A percentile compares a stretch with the other conserved stretches of the same genome.
These are phyloP conservation scores for Cryptococcus neoformans DNA, from an alignment of 1,284 basidiomycete species.

Conservation along the genomic window DNA sequence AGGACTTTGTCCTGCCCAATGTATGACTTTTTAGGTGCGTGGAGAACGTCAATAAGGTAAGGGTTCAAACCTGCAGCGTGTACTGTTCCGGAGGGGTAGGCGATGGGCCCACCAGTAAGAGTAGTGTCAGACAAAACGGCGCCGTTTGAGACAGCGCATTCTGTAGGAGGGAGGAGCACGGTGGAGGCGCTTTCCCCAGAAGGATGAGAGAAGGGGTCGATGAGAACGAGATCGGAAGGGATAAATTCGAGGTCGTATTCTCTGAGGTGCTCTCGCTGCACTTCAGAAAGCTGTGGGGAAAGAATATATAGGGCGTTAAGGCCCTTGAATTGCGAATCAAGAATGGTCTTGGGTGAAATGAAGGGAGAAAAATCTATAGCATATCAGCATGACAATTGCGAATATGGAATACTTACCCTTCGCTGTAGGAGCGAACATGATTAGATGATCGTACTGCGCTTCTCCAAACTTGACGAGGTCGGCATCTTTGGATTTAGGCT, in stretches of 20 bases:
- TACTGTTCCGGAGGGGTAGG: constrained; percentile 65
- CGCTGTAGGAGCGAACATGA: constrained; percentile 74
- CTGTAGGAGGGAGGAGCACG: constrained; percentile 66
- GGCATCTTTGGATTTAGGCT: constrained; percentile 66
- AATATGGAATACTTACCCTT: constrained; percentile 59
- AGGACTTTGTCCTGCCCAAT: constrained; percentile 65
- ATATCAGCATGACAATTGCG: not conserved
- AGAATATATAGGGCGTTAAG: constrained; percentile 84
- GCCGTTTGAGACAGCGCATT: constrained; percentile 56
- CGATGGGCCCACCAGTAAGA: constrained; percentile 47
- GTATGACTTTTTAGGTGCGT: constrained; percentile 60
- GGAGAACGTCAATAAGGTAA: constrained; percentile 73
- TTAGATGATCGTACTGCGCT: constrained; percentile 74
- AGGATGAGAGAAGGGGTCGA: constrained; percentile 51
- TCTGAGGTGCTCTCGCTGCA: constrained; percentile 53
- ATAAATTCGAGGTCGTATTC: constrained; percentile 58
- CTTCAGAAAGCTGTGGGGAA: constrained; percentile 57
- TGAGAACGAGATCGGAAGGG: constrained; percentile 45
- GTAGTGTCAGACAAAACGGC: constrained; percentile 31
- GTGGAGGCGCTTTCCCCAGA: constrained; percentile 55
- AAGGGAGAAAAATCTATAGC: constrained; percentile 43
- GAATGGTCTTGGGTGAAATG: constrained; percentile 77
- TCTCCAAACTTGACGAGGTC: constrained; percentile 66
- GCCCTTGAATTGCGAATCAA: constrained; percentile 63
- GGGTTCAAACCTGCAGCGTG: constrained; percentile 76